Conservation (phyloP, 2,329 filamentous ascomycete genomes). For the Colletotrichum sp. region DNA sequence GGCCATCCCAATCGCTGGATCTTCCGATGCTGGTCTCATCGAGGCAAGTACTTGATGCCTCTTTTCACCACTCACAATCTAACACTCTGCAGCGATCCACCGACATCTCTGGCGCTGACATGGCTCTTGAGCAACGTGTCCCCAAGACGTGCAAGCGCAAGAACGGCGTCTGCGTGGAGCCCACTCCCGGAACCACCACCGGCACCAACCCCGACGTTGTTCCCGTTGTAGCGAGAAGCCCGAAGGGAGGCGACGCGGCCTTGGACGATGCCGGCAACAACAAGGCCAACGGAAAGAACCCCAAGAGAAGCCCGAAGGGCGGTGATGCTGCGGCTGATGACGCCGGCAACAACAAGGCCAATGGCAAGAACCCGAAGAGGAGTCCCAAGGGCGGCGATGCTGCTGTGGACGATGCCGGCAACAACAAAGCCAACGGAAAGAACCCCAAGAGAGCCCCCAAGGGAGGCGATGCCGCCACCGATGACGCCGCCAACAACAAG, state of each 20-base stretch:
- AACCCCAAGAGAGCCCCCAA: neutral
- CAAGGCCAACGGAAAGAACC: neutral
- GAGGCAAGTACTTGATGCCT: neutral
- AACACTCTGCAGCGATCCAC: neutral
- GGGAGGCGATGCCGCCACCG: accelerated
- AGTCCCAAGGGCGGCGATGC: neutral
- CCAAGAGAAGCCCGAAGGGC: neutral
- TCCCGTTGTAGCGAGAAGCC: neutral
- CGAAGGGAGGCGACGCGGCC: neutral
- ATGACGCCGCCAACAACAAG: neutral
- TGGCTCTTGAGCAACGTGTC: neutral
- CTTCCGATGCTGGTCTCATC: neutral
- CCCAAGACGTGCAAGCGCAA: neutral
- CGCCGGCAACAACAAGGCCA: neutral
- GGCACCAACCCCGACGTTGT: neutral
- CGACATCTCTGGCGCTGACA: neutral
- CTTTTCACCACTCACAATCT: accelerated
- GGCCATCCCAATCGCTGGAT: slow-evolving; percentile 4
- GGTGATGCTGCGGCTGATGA: neutral
- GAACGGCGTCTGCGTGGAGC: neutral
- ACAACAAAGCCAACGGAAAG: neutral
- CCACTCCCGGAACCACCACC: neutral
- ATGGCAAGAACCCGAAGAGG: neutral
- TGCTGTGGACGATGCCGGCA: neutral
- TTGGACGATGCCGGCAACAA: neutral